Base-by-base conservation (phyloP, 2,329 filamentous ascomycete genomes). In the Aspergillus ochraceoroseus region DNA sequence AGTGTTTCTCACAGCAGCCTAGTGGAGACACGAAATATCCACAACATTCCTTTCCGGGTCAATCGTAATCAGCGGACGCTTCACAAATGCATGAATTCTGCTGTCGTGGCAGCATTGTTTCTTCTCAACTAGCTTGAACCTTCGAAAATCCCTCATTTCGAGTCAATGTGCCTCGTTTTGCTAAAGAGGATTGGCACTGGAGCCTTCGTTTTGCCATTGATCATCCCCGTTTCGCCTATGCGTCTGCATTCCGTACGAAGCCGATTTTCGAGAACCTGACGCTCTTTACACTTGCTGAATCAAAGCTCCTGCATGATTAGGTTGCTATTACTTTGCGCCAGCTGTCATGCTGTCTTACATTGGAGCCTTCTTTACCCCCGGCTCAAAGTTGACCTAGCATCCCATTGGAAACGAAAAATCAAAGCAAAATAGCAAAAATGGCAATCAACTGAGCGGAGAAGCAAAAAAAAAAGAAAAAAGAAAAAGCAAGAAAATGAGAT, bases 1-100 rank as follows among this genome's bases (percentile, higher is more conserved):
- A 52, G 53, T 51, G 29, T 33, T 53, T 41, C 48, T 56, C 54
- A 54, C 56, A 53, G 57, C 58, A 63, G 61, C 59, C 54, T 57
- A 52, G 63, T 63, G 61, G 62, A 57, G 59, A 63, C 54, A 54
- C 57, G 51, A 59, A 47, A 57, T 56, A 55, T 48, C 53, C 53
- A 58, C 57, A 48, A 47, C 49, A 53, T 58, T 48, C 52, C 51
- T 51, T 51, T 55, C 55, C 46, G 56, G 53, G 49, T 53, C 51
- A 52, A 48, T 49, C 50, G 56, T 55, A 57, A 55, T 55, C 54
- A 58, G 53, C 53, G 52, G 55, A 55, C 55, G 57, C 55, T 61
- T 61, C 58, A 59, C 51, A 48, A 48, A 59, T 65, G 61, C 63
- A 65, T 60, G 57, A 52, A 56, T 49, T 57, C 56, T 51, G 58